These are phyloP conservation scores for Solanum infundibuliforme DNA, from an alignment of 257 asterid species.

Conservation along the genomic window DNA sequence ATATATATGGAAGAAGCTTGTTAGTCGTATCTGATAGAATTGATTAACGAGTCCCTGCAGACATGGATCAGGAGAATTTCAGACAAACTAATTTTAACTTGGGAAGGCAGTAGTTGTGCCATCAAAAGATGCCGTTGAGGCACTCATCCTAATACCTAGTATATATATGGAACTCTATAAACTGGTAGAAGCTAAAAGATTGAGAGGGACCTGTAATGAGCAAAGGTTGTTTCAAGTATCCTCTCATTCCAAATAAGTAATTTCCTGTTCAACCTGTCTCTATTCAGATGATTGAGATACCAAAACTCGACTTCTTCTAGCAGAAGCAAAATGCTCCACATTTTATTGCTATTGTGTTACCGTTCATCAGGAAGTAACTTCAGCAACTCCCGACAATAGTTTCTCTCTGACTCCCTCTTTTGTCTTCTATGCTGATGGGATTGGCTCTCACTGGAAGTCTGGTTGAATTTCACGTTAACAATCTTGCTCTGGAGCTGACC, in stretches of 20 bases:
- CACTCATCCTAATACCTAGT: neutral
- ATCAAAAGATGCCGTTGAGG: neutral
- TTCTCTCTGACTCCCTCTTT: neutral
- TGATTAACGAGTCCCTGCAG: neutral
- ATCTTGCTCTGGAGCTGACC: neutral
- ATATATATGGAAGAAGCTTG: neutral
- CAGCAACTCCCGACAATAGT: neutral
- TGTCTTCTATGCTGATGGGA: neutral
- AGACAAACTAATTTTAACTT: neutral
- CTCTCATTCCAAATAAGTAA: neutral
- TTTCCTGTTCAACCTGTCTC: neutral
- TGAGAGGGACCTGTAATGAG: neutral
- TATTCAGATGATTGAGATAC: neutral
- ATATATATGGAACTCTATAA: neutral
- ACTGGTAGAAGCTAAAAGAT: neutral
- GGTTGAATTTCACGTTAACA: neutral
- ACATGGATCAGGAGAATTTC: neutral
- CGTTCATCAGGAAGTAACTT: neutral
- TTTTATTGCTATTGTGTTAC: neutral
- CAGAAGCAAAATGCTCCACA: neutral
- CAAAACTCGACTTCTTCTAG: neutral
- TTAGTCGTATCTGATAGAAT: neutral
- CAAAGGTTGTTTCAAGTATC: neutral
- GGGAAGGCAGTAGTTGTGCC: neutral
- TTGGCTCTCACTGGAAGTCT: neutral